Conservation (phyloP, 2,329 filamentous ascomycete species). For the Phialophora expanda region DNA sequence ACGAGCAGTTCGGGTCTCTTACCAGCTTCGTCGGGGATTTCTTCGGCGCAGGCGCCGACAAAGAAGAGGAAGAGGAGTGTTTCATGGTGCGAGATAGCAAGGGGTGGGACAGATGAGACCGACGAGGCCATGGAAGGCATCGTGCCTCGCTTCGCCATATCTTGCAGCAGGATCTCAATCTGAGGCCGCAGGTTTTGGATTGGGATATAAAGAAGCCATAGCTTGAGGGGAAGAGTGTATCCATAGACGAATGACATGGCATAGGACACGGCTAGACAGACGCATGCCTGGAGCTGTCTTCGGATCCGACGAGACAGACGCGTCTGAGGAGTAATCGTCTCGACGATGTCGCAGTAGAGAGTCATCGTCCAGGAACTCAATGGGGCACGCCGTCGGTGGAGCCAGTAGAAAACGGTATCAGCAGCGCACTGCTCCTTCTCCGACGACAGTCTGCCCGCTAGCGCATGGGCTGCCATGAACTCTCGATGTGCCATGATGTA, state of each 20-base stretch:
- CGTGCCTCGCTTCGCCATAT: constrained; percentile 19
- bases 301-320: constrained; percentile 18
- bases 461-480: constrained; percentile 18
- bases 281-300: constrained; percentile 21
- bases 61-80: constrained; percentile 26
- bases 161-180: constrained; percentile 18
- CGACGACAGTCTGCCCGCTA: background rate
- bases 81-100: constrained; percentile 23
- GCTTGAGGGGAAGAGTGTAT: constrained; percentile 8
- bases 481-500: constrained; percentile 22
- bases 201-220: constrained; percentile 23
- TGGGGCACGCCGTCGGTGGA: constrained; percentile 13
- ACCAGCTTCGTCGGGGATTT: constrained; percentile 24
- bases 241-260: constrained; percentile 20
- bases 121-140: background rate
- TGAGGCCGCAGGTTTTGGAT: constrained; percentile 25
- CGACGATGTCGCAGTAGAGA: constrained; percentile 20
- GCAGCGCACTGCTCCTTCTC: constrained; percentile 2
- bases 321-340: constrained; percentile 14
- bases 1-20: constrained; percentile 21
- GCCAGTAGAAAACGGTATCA: constrained; percentile 13
- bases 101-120: background rate
- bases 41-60: constrained; percentile 29
- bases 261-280: constrained; percentile 19
- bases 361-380: constrained; percentile 23